phyloP scores from a whole-genome alignment of 169 alveolate genomes.

The Plasmodium adleri region DNA sequence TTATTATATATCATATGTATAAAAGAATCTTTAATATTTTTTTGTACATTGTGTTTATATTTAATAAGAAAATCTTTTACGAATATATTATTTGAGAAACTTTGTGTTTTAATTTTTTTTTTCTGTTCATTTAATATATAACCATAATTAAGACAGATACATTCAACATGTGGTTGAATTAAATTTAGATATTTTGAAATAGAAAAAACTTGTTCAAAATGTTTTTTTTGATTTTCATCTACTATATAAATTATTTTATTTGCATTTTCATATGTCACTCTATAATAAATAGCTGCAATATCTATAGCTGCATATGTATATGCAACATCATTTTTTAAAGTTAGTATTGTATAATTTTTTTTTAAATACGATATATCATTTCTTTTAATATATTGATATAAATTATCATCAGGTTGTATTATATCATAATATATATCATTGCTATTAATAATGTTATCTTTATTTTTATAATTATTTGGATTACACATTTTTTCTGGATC shows the following conservation, averaged over 20 bases:
- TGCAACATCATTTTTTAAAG: slow-evolving; percentile 78
- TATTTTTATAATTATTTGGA: not conserved
- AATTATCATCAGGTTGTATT: slow-evolving; percentile 3
- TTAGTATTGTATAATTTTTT: slow-evolving; percentile 28
- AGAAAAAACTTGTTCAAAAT: slow-evolving; percentile 79
- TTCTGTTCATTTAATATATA: slow-evolving; percentile 55
- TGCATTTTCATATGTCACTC: slow-evolving; percentile 79
- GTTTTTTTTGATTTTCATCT: slow-evolving; percentile 80
- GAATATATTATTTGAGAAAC: slow-evolving; percentile 29
- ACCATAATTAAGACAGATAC: slow-evolving; percentile 60
- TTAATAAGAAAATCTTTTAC: slow-evolving; percentile 31
- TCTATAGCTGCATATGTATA: slow-evolving; percentile 85
- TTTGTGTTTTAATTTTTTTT: slow-evolving; percentile 62
- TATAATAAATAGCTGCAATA: slow-evolving; percentile 80
- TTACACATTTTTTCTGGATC: not conserved
- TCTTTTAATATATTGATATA: not conserved
- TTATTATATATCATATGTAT: not conserved
- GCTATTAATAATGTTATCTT: slow-evolving; percentile 16
- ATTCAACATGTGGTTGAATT: slow-evolving; percentile 2
- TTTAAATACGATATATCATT: slow-evolving; percentile 31
- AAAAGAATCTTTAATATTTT: not conserved
- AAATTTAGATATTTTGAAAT: slow-evolving; percentile 35
- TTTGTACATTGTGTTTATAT: not conserved
- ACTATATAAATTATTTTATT: slow-evolving; percentile 80
- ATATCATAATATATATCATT: slow-evolving; percentile 36